Evolutionary conservation across 805 yeast genomes (phyloP).

Genomic region (Priceomyces melissophilus): DNA sequence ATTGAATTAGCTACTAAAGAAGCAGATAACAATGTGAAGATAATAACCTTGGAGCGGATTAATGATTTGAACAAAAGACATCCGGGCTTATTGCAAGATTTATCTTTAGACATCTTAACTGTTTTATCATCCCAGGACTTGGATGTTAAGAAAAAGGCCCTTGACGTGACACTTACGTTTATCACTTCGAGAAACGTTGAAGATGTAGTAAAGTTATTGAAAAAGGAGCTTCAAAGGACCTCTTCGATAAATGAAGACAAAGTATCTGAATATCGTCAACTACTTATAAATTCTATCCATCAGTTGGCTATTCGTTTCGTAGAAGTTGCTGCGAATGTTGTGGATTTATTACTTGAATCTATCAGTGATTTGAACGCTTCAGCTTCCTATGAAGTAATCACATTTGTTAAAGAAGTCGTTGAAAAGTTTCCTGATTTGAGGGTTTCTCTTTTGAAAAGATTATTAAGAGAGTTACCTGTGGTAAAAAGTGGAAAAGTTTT

Average conservation of each 20-base stretch:
- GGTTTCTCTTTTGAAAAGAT: conserved; percentile 56
- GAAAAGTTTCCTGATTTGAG: conserved; percentile 86
- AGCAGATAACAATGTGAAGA: conserved; percentile 91
- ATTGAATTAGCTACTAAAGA: conserved; percentile 87
- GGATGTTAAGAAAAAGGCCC: conserved; percentile 86
- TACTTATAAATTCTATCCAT: conserved; percentile 84
- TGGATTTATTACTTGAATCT: conserved; percentile 81
- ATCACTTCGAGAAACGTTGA: conserved; percentile 87
- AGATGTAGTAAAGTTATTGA: conserved; percentile 86
- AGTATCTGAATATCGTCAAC: conserved; percentile 80
- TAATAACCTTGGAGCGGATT: conserved; percentile 85
- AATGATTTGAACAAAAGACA: conserved; percentile 66
- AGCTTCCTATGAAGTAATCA: conserved; percentile 84
- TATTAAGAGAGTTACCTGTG: conserved; percentile 57
- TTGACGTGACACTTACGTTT: conserved; percentile 76
- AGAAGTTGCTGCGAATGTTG: conserved; percentile 89
- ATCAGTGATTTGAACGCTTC: conserved; percentile 78
- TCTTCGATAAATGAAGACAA: conserved; percentile 73
- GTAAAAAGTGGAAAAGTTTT: conserved; percentile 86
- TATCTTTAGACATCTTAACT: conserved; percentile 80
- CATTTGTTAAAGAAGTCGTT: conserved; percentile 91
- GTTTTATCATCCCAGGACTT: conserved; percentile 84
- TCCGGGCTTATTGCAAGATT: conserved; percentile 81
- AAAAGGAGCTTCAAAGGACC: conserved; percentile 82
- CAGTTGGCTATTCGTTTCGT: conserved; percentile 82